Base-by-base conservation (phyloP, 257 asterid species). In the Agastache rugosa region DNA sequence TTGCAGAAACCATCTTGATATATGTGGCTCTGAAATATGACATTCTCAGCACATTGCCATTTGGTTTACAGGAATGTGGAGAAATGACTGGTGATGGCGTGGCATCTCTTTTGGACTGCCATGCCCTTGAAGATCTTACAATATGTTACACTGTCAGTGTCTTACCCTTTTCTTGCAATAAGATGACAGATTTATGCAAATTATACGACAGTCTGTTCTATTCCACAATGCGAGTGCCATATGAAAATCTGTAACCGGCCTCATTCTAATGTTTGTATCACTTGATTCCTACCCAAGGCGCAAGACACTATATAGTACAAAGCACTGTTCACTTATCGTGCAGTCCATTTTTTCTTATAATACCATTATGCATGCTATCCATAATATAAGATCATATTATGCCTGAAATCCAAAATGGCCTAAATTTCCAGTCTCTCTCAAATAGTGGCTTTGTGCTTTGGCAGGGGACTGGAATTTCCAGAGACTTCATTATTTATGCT, bases 71-170 rank as follows among this genome's bases (percentile, higher is more conserved):
- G 98, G 98, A 91, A 68, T 91, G 98, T 80, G 96, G 97, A 60
- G 87, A 88, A 82, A 76, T 91, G 68, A 91, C 97, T 69, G 74
- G 77, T 8, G 62, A 69, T 76, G 98, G 96, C 19, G 83, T 88
- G 61, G 72, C 78, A 42, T 84, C 91, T 64, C 92, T 93, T 82
- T 78, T 85, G 69, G 83, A 83, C 69, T 93, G 97, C 76, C 88
- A 72, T 68, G 97, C 93, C 67, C 93, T 93, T 73, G 97, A 91
- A 87, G 98, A 88, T 87, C 89, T 93, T 47, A 69, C 76, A 23
- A 75, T 91, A 63, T 92, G 92, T 42, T 97, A 93, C 75, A 87
- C 75, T 64, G 97, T 90, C 75, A 90, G 96, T 82, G 61, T 63
- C 50, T 77, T 64, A 25, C 67, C 73, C 45, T 22, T 60, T 54